Evolutionary conservation across 352 stramenopile species (phyloP), one percentile per base, ranked within the genome.

Genomic region (Phytophthora sp.): DNA sequence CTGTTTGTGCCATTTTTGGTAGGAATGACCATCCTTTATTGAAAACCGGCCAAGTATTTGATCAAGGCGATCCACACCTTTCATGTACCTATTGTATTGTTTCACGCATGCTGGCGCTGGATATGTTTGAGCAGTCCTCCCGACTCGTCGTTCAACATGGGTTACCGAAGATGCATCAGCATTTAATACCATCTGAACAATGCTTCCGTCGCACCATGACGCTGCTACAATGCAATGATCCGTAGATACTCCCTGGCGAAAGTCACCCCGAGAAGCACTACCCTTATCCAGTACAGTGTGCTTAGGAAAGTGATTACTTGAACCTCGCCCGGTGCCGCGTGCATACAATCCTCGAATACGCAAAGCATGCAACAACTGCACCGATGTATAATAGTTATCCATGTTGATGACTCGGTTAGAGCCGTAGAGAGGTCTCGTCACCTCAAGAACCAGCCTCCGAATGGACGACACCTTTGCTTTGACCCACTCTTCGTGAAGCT

Each of bases 331-430:
- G 2, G 64, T 77, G 5, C 72, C 64, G 21, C 59, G 21, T 13
- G 36, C 57, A 31, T 66, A 72, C 6, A 77, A 21, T 1, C 56
- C 56, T 13, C 54, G 57, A 11, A 66, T 12, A 16, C 59, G 50
- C 15, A 79, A 30, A 4, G 38, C 42, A 12, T 69, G 30, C 7
- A 74, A 44, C n/a, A 77, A 46, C 20, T 69, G 58, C 8, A 72
- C 59, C 3, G 59, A 73, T 12, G 68, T 80, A 39, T 76, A 80
- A 45, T 66, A 77, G 49, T 77, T 74, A 53, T 77, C 72, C 9
- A 42, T 68, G 26, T 73, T 74, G 21, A 80, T 23, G n/a, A 80
- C 56, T 0, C 63, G 55, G 18, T 66, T 66, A 0, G 63, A 63
- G 13, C 41, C 18, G 51, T 71, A 57, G 21, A 74, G 58, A n/a